phyloP scores from a whole-genome alignment of 805 yeast species.

The Tetrapisispora phaffii region DNA sequence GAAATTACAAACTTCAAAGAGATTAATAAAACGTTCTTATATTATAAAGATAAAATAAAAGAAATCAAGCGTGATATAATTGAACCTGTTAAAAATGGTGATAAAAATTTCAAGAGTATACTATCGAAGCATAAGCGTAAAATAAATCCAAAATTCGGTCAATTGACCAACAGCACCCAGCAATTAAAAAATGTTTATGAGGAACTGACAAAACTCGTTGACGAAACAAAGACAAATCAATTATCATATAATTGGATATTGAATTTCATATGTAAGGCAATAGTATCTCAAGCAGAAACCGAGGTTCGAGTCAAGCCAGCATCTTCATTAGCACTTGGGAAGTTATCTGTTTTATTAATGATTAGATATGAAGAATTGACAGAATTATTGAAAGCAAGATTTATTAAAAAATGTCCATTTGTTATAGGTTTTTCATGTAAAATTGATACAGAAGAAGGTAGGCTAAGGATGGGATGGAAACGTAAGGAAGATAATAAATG shows the following conservation, averaged over 20 bases:
- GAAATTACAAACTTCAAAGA: conserved; percentile 21
- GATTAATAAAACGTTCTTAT: conserved; percentile 37
- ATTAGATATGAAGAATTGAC: conserved; percentile 36
- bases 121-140: conserved; percentile 57
- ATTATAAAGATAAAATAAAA: conserved; percentile 42
- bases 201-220: conserved; percentile 44
- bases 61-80: conserved; percentile 55
- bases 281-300: conserved; percentile 85
- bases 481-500: conserved; percentile 34
- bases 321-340: conserved; percentile 72
- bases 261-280: conserved; percentile 75
- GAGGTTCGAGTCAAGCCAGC: conserved; percentile 75
- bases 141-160: conserved; percentile 86
- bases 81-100: conserved; percentile 38
- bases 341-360: conserved; percentile 47
- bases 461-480: conserved; percentile 83
- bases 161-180: conserved; percentile 58
- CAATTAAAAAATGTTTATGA: conserved; percentile 47
- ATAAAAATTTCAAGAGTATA: conserved; percentile 44
- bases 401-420: conserved; percentile 84
- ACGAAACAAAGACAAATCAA: conserved; percentile 37
- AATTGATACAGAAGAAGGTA: conserved; percentile 73
- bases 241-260: conserved; percentile 62
- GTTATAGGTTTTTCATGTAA: conserved; percentile 73
- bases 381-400: conserved; percentile 51